Base-by-base conservation (phyloP, 805 yeast genomes). In the Kazachstania psychrophila region DNA sequence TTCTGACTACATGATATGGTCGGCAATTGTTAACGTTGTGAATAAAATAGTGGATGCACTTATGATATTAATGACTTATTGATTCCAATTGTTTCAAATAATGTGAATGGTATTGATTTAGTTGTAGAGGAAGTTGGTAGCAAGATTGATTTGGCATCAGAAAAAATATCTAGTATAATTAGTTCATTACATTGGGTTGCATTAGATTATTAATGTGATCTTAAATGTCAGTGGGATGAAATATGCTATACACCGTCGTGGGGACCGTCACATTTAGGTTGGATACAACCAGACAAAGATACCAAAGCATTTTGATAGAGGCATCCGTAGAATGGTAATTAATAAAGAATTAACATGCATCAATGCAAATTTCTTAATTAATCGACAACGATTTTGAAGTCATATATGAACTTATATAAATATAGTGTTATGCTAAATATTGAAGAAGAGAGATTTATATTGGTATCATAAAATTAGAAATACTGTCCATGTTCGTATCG, bases 231-330 rank as follows among this genome's bases (percentile, higher is more conserved):
- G 0, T 52, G 58, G 55, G 67, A 71, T 44, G 75, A 72, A 43
- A 48, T 72, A 3, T 76, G 81, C 44, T 73, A 64, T 38, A 65
- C 73, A 12, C 80, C 80, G 2, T 68, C 77, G 0, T 74, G 80
- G 80, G 81, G 69, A 0, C 80, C 79, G 3, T 58, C 69, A 0
- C 77, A 77, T 4, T 30, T 72, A 17, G 70, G 72, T 1, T 65
- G 72, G 68, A 61, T 61, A 2, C 5, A 23, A 1, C 46, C 46
- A 4, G 35, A 30, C 15, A 34, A 38, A 6, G 39, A 33, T 4
- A 31, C 29, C 4, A 29, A 47, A 44, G 30, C 49, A 49, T 27
- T 48, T 23, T 16, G 60, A 53, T 31, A 35, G 38, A 3, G 20
- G 20, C 1, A 34, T 40, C 3, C 42, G 44, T 2, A 40, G 55